These are phyloP conservation scores for Pythium sp. DNA, from an alignment of 352 stramenopile species.

Conservation along the genomic window DNA sequence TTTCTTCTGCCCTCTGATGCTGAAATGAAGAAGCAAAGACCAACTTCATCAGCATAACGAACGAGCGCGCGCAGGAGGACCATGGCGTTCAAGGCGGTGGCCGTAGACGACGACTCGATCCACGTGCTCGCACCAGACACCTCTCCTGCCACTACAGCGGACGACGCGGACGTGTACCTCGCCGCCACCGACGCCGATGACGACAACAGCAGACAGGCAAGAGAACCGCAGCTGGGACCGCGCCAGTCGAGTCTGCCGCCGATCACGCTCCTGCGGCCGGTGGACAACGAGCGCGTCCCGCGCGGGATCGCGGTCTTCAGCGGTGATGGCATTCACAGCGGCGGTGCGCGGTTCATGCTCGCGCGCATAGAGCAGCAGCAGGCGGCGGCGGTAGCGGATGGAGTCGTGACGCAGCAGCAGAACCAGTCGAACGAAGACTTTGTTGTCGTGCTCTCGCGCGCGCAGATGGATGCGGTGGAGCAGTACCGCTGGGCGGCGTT, in stretches of 20 bases:
- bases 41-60: not conserved
- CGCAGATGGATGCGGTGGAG: slow-evolving; percentile 34
- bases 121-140: not conserved
- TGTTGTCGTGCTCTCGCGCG: slow-evolving; percentile 32
- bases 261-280: slow-evolving; percentile 8
- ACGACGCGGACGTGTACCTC: slow-evolving; percentile 15
- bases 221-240: not conserved
- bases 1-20: too few species aligned
- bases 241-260: slow-evolving; percentile 12
- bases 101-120: not conserved
- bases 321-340: not conserved
- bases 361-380: not conserved
- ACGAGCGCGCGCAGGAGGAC: too few species aligned
- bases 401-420: not conserved
- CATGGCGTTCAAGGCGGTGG: slow-evolving; percentile 1
- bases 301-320: not conserved
- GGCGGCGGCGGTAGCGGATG: not conserved
- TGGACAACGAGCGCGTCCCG: not conserved
- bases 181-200: not conserved
- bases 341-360: slow-evolving; percentile 5
- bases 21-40: too few species aligned
- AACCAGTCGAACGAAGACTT: slow-evolving; percentile 12
- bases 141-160: not conserved
- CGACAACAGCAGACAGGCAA: not conserved
- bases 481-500: slow-evolving; percentile 33